Base-by-base conservation (phyloP, 305 asterid genomes). In the Plantago coronopus region DNA sequence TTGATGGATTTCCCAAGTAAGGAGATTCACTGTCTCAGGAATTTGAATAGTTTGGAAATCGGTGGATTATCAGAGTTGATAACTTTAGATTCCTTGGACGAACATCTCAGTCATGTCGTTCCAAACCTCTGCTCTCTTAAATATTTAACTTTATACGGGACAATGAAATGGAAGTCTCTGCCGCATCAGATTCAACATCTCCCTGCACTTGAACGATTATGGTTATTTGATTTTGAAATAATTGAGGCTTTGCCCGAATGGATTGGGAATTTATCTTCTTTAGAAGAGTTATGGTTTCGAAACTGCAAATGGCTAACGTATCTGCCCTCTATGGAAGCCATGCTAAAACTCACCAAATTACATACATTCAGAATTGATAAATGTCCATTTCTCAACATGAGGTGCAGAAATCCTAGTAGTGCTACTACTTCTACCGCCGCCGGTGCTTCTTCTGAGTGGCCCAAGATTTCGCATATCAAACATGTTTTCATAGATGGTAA, bases 241-340 rank as follows among this genome's bases (percentile, higher is more conserved):
- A 44, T 67, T 8, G 55, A 67, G 45, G 69, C 23, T 25, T 55
- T 67, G 67, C 77, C 73, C 2, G 70, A 72, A 17, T 72, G 77
- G 77, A 17, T 72, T 17, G 68, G 62, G 17, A 18, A 19, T 29
- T 16, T 62, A 3, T 62, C 69, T 3, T 69, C 59, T 40, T 64
- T 73, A 2, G 1, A 13, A 3, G 0, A 0, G 0, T 45, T 65
- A 34, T 0, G 0, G 0, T 5, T 74, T 5, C 0, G 0, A 0
- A 0, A 13, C 0, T 63, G 65, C 61, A 11, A 15, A 3, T 31
- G 37, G 34, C 29, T 69, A 19, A 13, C 44, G n/a, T 45, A 46
- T 23, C 19, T 54, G 23, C 60, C 60, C 60, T 54, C 60, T 54
- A 42, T 11, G 18, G 50, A 69, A 69, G 61, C 50, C 48, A 69